Evolutionary conservation across 805 yeast species (phyloP), one percentile per base, ranked within the genome.

Genomic region (Spathaspora girioi): DNA sequence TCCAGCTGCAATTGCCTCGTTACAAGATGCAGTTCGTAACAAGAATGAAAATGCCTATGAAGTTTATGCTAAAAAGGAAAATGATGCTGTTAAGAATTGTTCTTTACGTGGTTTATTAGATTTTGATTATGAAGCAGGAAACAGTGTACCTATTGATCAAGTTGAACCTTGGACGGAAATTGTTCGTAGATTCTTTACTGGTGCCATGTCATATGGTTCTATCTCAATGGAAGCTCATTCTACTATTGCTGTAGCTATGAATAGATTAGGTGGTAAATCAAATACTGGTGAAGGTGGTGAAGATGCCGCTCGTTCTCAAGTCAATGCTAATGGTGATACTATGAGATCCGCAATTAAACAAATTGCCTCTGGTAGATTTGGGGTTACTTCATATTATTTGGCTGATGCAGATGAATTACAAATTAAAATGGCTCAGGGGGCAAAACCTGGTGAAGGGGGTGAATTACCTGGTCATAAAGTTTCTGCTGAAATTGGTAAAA

Each of bases 221-320:
- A 93, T 93, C 65, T 93, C 98, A 4, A 88, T 92, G 96, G 99
- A 93, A 72, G 92, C 97, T 2, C 99, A 93, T 72, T 90, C 97
- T 3, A 93, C 99, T 10, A 76, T 93, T 61, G 99, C 99, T 12
- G 96, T 93, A 50, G 99, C 99, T 45, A 93, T 93, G 99, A 93
- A 93, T 77, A 80, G 98, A 68, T 79, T 93, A 57, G 98, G 98
- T 49, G 99, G 97, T 60, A 94, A 92, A 72, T 90, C 97, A 46
- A 93, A 93, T 70, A 92, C 98, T 55, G 99, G 99, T 77, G 99
- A 93, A 78, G 99, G 99, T 78, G 99, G 99, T 78, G 99, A 93
- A 72, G 98, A 93, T 66, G 82, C 94, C 46, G 97, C 92, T 65
- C 81, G 97, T 61, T 88, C 97, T 5, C 75, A 79, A 48, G 87